phyloP scores from a whole-genome alignment of 768 basidiomycete species.

The Lactarius deliciosus region DNA sequence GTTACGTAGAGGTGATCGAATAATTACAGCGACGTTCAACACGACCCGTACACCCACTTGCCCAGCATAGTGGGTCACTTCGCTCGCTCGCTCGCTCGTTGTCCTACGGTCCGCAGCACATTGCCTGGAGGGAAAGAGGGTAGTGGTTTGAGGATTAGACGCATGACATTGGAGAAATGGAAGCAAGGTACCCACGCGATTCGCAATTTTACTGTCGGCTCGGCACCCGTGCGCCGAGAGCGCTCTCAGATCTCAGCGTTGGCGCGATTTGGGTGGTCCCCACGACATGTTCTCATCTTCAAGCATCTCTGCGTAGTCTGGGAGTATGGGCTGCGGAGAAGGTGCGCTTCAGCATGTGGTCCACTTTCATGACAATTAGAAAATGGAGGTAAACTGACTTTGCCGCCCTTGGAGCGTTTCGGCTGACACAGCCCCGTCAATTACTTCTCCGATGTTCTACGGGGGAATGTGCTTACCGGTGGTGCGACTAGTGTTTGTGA shows the following conservation, averaged over 20 bases:
- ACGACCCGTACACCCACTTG: not conserved
- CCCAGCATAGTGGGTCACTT: not conserved
- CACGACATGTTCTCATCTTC: constrained; percentile 38
- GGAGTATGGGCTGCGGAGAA: not conserved
- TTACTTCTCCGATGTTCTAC: not conserved
- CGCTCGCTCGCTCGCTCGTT: not conserved
- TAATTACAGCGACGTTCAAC: not conserved
- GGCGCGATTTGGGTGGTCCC: constrained; percentile 31
- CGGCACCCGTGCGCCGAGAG: constrained; percentile 1
- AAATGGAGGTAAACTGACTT: not conserved
- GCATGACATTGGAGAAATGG: not conserved
- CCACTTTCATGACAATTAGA: no score
- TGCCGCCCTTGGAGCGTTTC: not conserved
- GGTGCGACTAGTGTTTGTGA: not conserved
- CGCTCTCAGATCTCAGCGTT: constrained; percentile 8
- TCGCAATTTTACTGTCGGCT: not conserved
- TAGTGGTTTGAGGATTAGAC: not conserved
- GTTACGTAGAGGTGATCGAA: not conserved
- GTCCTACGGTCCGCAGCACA: not conserved
- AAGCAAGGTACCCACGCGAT: constrained; percentile 1
- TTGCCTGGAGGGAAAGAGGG: not conserved
- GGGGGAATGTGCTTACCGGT: constrained; percentile 6
- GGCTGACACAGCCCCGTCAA: not conserved
- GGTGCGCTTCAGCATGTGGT: not conserved
- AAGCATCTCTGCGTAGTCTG: constrained; percentile 33